phyloP scores from a whole-genome alignment of 2,329 filamentous ascomycete genomes.

The Sporothrix mexicana region DNA sequence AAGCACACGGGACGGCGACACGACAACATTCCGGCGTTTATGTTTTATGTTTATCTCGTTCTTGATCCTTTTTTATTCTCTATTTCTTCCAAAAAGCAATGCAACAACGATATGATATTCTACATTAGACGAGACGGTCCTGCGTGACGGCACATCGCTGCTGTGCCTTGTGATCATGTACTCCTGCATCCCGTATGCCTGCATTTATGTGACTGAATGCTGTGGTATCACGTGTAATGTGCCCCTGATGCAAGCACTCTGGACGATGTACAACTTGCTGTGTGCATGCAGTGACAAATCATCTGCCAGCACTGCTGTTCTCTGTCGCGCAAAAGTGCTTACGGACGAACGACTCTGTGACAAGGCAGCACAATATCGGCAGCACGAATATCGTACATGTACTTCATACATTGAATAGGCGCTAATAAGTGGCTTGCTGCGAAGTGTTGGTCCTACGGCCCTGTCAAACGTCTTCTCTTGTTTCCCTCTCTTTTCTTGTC shows the following conservation, averaged over 20 bases:
- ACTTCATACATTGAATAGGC: no score
- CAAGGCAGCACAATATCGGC: conserved; percentile 8
- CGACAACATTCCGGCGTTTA: conserved; percentile 14
- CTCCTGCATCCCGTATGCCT: not conserved
- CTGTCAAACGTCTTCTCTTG: not conserved
- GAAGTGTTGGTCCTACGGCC: not conserved
- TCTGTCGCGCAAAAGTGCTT: conserved; percentile 13
- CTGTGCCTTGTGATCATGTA: not conserved
- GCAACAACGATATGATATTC: conserved; percentile 22
- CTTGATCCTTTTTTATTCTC: not conserved
- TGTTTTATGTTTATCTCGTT: conserved; percentile 8
- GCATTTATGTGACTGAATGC: not conserved
- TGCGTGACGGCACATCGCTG: not conserved
- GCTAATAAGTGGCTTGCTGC: not conserved
- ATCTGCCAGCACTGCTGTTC: not conserved
- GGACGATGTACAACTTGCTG: not conserved
- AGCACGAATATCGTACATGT: not conserved
- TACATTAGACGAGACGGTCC: not conserved
- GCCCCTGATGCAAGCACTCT: not conserved
- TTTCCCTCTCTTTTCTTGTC: not conserved
- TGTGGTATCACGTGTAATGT: conserved; percentile 14
- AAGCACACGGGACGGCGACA: conserved; percentile 24
- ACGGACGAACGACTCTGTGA: conserved; percentile 3
- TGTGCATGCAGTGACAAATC: not conserved
- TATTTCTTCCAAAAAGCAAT: conserved; percentile 24